Evolutionary conservation across 306 rosid genomes (phyloP).

Genomic region (Acacia crassicarpa): DNA sequence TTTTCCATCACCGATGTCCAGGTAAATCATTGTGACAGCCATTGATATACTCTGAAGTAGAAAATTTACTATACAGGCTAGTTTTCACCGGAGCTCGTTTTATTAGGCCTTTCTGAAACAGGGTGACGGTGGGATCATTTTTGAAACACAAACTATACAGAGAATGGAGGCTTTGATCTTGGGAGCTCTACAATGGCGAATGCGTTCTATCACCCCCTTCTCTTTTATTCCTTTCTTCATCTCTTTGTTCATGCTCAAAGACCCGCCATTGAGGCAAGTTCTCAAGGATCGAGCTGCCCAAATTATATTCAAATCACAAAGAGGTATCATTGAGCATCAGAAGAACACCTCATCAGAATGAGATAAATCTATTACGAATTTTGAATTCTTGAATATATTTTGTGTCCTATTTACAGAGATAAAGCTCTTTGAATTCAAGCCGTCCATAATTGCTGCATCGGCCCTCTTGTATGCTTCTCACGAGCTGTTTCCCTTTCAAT

Average conservation of each 20-base stretch:
- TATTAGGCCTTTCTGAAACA: slow-evolving; percentile 34
- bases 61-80: background rate
- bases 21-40: slow-evolving; percentile 38
- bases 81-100: background rate
- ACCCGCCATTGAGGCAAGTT: slow-evolving; percentile 55
- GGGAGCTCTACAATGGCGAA: slow-evolving; percentile 85
- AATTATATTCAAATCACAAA: slow-evolving; percentile 75
- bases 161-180: slow-evolving; percentile 80
- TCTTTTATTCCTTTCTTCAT: slow-evolving; percentile 71
- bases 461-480: slow-evolving; percentile 77
- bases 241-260: slow-evolving; percentile 52
- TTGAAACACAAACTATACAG: slow-evolving; percentile 73
- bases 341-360: background rate
- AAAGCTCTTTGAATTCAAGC: slow-evolving; percentile 74
- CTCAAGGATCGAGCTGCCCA: slow-evolving; percentile 74
- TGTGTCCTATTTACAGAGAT: slow-evolving; percentile 49
- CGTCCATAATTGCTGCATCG: slow-evolving; percentile 80
- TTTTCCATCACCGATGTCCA: slow-evolving; percentile 55
- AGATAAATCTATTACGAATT: background rate
- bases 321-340: slow-evolving; percentile 46
- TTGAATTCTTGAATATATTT: slow-evolving; percentile 1
- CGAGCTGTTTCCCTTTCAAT: slow-evolving; percentile 81
- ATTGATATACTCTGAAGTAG: background rate
- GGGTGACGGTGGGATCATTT: slow-evolving; percentile 67
- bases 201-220: slow-evolving; percentile 95